A percentile compares a stretch with the other conserved stretches of the same genome.
Evolutionary conservation across 2,329 filamentous ascomycete species (phyloP).

Genomic region (Colletotrichum ledebouriae): DNA sequence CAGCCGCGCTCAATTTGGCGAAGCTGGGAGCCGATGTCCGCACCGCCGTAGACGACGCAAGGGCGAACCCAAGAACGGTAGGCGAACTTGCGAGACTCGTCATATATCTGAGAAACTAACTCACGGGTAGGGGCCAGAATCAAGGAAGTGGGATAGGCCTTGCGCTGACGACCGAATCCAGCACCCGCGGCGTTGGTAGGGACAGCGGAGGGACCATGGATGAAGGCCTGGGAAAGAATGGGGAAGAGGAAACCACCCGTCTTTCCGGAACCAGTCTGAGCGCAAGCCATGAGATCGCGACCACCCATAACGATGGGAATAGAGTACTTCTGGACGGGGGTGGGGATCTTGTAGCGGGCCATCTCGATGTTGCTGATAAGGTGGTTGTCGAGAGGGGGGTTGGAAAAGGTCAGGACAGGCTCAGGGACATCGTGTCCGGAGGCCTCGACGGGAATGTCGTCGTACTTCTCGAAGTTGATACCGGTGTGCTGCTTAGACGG

Average conservation of each 20-base stretch:
- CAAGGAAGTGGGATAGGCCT: slow-evolving; percentile 95
- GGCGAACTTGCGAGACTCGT: slow-evolving; percentile 97
- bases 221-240: slow-evolving; percentile 97
- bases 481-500: slow-evolving; percentile 95
- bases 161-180: slow-evolving; percentile 88
- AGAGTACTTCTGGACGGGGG: slow-evolving; percentile 98
- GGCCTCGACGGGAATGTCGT: slow-evolving; percentile 98
- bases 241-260: slow-evolving; percentile 99
- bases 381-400: slow-evolving; percentile 95
- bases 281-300: slow-evolving; percentile 99
- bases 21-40: slow-evolving; percentile 97
- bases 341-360: slow-evolving; percentile 94
- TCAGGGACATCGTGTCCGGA: slow-evolving; percentile 95
- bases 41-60: slow-evolving; percentile 98
- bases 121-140: slow-evolving; percentile 98
- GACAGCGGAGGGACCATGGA: slow-evolving; percentile 82
- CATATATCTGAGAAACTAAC: slow-evolving; percentile 98
- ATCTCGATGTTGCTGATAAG: slow-evolving; percentile 93
- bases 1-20: slow-evolving; percentile 98
- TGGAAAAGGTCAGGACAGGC: slow-evolving; percentile 89
- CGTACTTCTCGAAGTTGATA: slow-evolving; percentile 99
- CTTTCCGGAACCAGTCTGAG: slow-evolving; percentile 99
- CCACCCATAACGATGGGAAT: slow-evolving; percentile 99
- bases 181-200: slow-evolving; percentile 74
- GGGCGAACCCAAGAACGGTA: slow-evolving; percentile 99